Evolutionary conservation across 345 rosid species (phyloP), one percentile per base, ranked within the genome.

Genomic region (Raphanus sativus): DNA sequence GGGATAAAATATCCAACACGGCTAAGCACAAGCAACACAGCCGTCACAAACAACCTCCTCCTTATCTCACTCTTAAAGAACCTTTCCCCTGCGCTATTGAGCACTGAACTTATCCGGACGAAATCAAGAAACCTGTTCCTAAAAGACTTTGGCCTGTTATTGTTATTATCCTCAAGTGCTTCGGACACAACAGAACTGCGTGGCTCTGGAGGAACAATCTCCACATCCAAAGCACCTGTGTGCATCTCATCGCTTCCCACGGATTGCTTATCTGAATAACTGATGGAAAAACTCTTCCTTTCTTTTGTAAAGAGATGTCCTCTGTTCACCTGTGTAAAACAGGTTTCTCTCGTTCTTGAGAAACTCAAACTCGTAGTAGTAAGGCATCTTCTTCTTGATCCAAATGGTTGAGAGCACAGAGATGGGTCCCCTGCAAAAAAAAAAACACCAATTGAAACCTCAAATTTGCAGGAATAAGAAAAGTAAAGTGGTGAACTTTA

Each of bases 31-130:
- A 94, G 81, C 65, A 91, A 74, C 4, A 83, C 60, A 76, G 92
- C 93, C 0, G 97, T 94, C 32, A 94, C 90, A 80, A 88, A 91
- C 61, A 94, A 81, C 84, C 98, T 88, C 77, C 93, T 83, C 63
- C 93, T 83, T 67, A 91, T 94, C 87, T 94, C 97, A n/a, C 98
- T 94, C 81, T 89, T 90, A 68, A 91, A 94, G 82, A 91, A 91
- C 48, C 89, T 81, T 74, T 90, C 97, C 2, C 92, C 93, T 36
- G 96, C 88, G 77, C 80, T 82, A 72, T 86, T 90, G 34, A 90
- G 65, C 30, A 94, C 90, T 45, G 98, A 90, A 75, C 94, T 82
- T 33, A 89, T 67, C 12, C 88, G 89, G 45, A 86, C 92, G 54
- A 91, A 83, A 77, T 86, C 81, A 75, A 94, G 86, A 81, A 90